Percentiles rank a stretch among this genome's conserved stretches.
Conservation (phyloP, 768 basidiomycete genomes). For the Hemileccinum rubropunctum region DNA sequence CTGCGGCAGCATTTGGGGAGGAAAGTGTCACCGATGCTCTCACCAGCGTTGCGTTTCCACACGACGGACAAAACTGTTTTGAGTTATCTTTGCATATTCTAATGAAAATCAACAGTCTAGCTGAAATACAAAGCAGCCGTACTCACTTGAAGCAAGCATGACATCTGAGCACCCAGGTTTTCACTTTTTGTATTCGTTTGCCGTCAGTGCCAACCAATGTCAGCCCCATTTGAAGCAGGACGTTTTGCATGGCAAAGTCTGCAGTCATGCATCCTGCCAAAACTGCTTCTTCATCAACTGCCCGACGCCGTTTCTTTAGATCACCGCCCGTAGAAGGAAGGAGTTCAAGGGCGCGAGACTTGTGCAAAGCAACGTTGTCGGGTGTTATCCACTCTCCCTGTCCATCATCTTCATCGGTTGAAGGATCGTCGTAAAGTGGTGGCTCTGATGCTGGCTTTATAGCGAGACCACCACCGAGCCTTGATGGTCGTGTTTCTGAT, state of each 20-base stretch:
- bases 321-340: constrained; percentile 53
- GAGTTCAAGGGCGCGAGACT: constrained; percentile 82
- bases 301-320: constrained; percentile 32
- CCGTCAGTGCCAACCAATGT: constrained; percentile 89
- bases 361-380: constrained; percentile 77
- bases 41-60: constrained; percentile 88
- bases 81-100: constrained; percentile 95
- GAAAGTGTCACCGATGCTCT: constrained; percentile 89
- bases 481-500: constrained; percentile 24
- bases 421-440: constrained; percentile 71
- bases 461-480: constrained; percentile 1
- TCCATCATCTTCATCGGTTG: constrained; percentile 72
- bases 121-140: neutral
- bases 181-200: constrained; percentile 84
- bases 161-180: constrained; percentile 94
- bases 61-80: constrained; percentile 96
- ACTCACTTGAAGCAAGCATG: constrained; percentile 99
- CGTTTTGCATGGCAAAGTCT: constrained; percentile 99
- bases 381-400: constrained; percentile 99
- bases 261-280: constrained; percentile 93
- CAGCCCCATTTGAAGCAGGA: constrained; percentile 90
- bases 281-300: constrained; percentile 41
- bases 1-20: constrained; percentile 55
- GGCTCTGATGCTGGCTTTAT: constrained; percentile 11
- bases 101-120: constrained; percentile 3